Base-by-base conservation (phyloP, 768 basidiomycete genomes). In the Naganishia friedmannii region DNA sequence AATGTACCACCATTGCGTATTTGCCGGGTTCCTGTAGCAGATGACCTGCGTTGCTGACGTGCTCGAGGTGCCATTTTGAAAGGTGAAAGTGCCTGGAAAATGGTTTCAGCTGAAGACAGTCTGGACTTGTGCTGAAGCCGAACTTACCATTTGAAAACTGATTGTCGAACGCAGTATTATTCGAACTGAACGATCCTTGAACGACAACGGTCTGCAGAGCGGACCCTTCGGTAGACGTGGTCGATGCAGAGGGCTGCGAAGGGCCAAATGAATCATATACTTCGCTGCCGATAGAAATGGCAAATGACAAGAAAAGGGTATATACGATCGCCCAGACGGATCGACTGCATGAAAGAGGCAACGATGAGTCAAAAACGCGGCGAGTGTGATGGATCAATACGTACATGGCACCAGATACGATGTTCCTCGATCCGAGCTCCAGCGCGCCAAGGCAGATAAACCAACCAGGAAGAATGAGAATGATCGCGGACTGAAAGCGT, bases 321-420 rank as follows among this genome's bases (percentile, higher is more conserved):
- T 77, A 80, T 53, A 80, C 77, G 72, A 80, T 78, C 15, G 78
- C 78, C 67, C 77, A 80, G 6, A 80, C 75, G 72, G 78, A 75
- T 57, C 78, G 67, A 42, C 69, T 70, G 51, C 1, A 48, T 51
- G 51, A 9, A n/a, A 28, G 32, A 8, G 66, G 29, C 21, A 53
- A 12, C 4, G 15, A 21, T 69, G 19, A 69, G 55, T 45, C 2
- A 5, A n/a, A n/a, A 6, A 1, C 39, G 39, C 23, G n/a, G 2
- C 23, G 6, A 1, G 13, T 26, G 10, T 12, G 13, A 45, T 26
- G 23, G 12, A n/a, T 13, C 15, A 13, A 32, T n/a, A n/a, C 69
- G 31, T 65, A 70, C 69, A 80, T 77, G 0, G 76, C 75, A 29
- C 78, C 78, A 0, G 78, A 76, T 17, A 78, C 74, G 45, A 80